phyloP scores from a whole-genome alignment of 345 rosid genomes.

The rapeseed (Brassica napus) region DNA sequence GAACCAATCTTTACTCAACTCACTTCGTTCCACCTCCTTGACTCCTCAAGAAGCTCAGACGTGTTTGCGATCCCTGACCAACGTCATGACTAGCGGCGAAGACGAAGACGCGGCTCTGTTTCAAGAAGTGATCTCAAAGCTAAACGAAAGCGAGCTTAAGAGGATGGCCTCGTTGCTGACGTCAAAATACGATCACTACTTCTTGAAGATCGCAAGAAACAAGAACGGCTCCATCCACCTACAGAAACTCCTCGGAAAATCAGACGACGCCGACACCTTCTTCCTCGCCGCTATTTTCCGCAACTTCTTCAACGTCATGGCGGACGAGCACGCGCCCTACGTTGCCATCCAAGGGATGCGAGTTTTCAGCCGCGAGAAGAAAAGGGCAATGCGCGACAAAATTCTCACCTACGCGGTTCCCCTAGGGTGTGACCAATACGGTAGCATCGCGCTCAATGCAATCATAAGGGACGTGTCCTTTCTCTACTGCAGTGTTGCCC shows the following conservation, averaged over 20 bases:
- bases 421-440: not conserved
- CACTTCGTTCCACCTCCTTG: not conserved
- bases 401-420: not conserved
- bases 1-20: not conserved
- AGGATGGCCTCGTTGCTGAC: constrained; percentile 3
- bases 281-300: not conserved
- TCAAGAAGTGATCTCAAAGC: not conserved
- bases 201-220: constrained; percentile 1
- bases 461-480: constrained; percentile 10
- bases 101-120: not conserved
- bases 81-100: constrained; percentile 13
- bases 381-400: not conserved
- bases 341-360: not conserved
- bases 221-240: constrained; percentile 17
- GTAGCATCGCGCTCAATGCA: constrained; percentile 25
- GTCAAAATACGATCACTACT: not conserved
- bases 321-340: not conserved
- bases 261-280: constrained; percentile 1
- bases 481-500: not conserved
- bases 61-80: not conserved
- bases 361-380: not conserved
- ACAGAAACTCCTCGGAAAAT: not conserved
- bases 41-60: not conserved
- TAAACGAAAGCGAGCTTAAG: not conserved
- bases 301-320: constrained; percentile 3